phyloP scores from a whole-genome alignment of 139 green algal species.

The Nannochloris sp. region DNA sequence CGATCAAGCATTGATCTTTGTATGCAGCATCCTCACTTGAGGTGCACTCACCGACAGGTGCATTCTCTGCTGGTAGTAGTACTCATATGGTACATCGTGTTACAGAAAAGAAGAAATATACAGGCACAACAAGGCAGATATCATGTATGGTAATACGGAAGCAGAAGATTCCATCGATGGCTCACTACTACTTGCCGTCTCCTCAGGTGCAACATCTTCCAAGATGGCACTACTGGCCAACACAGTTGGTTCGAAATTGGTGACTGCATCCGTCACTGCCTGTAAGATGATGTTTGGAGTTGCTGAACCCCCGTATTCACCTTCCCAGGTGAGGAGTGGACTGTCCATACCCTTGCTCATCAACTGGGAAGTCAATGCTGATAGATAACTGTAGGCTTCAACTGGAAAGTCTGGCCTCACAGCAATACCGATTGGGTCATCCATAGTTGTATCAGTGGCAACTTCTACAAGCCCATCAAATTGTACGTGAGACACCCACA shows the following conservation, averaged over 20 bases:
- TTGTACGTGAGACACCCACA: constrained; percentile 1
- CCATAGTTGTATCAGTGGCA: background rate
- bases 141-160: too few relatives aligned
- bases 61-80: too few relatives aligned
- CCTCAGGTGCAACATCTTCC: too few relatives aligned
- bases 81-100: too few relatives aligned
- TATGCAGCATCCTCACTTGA: too few relatives aligned
- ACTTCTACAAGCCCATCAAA: background rate
- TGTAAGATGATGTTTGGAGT: background rate
- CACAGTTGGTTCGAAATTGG: background rate
- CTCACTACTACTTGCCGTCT: too few relatives aligned
- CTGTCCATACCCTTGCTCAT: background rate
- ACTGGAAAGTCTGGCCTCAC: background rate
- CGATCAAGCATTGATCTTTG: too few relatives aligned
- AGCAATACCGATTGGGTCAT: background rate
- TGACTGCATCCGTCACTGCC: background rate
- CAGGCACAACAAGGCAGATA: too few relatives aligned
- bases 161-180: too few relatives aligned
- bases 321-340: background rate
- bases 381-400: background rate
- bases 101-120: too few relatives aligned
- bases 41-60: too few relatives aligned
- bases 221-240: background rate
- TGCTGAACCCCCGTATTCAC: background rate
- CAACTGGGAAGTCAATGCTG: background rate